Conservation (phyloP, 2,329 filamentous ascomycete genomes). For the Cercospora sp. region DNA sequence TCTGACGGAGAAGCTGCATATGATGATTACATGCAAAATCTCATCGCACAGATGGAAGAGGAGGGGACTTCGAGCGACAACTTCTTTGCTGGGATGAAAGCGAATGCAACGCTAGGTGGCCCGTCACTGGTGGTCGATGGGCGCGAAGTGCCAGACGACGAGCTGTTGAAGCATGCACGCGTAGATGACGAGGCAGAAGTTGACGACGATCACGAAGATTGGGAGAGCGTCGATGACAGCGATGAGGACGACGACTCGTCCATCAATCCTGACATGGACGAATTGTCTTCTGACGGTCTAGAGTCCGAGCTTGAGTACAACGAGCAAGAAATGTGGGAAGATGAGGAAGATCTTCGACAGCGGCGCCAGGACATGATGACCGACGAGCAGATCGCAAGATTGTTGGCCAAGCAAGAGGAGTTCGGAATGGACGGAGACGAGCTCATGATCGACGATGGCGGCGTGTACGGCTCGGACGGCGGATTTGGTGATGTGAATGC, state of each 20-base stretch:
- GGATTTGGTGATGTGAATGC: slow-evolving; percentile 35
- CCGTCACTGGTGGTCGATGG: slow-evolving; percentile 36
- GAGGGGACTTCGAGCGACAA: slow-evolving; percentile 22
- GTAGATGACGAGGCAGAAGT: slow-evolving; percentile 19
- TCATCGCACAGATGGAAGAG: slow-evolving; percentile 45
- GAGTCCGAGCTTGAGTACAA: slow-evolving; percentile 38
- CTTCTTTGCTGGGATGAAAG: slow-evolving; percentile 14
- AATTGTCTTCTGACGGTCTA: slow-evolving; percentile 38
- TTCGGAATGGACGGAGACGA: slow-evolving; percentile 63
- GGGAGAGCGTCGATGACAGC: slow-evolving; percentile 25
- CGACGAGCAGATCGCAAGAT: slow-evolving; percentile 63
- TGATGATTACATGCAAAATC: slow-evolving; percentile 70
- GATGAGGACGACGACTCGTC: slow-evolving; percentile 21
- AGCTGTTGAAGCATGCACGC: slow-evolving; percentile 28
- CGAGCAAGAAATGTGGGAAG: slow-evolving; percentile 40
- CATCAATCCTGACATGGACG: slow-evolving; percentile 35
- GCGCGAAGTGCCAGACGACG: slow-evolving; percentile 34
- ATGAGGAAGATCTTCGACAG: slow-evolving; percentile 45
- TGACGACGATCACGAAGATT: slow-evolving; percentile 20
- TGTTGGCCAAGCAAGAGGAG: slow-evolving; percentile 63
- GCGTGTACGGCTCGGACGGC: slow-evolving; percentile 24
- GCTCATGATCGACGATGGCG: slow-evolving; percentile 55
- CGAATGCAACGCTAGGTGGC: slow-evolving; percentile 22
- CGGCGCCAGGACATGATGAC: slow-evolving; percentile 47
- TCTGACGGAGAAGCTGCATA: slow-evolving; percentile 43